Base-by-base conservation (phyloP, 2,329 filamentous ascomycete species). In the Fusarium sp. region DNA sequence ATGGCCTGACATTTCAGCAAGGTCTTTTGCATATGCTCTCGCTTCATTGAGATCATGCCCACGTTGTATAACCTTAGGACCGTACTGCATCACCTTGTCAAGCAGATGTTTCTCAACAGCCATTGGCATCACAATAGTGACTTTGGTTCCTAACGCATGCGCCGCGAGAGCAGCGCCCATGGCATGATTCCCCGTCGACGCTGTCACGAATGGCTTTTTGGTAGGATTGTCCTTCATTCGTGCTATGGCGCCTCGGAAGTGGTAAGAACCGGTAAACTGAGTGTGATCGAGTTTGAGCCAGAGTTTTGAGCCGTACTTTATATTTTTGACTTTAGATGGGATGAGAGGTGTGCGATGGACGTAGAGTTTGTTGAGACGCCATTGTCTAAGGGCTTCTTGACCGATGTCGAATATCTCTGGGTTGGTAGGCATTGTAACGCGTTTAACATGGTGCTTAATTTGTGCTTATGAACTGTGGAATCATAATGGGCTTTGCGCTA, bases 381-480 rank as follows among this genome's bases (percentile, higher is more conserved):
- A 60, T 48, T 28, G 20, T 26, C 20, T 11, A 12, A 60, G 28
- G 36, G 61, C 24, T 26, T 26, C n/a, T 36, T 63, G 35, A 35
- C 61, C 54, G 15, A 63, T n/a, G 5, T 35, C 36, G n/a, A 48
- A 41, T 14, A 63, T 31, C 11, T 60, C 42, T 24, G 45, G 42
- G 18, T 48, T 3, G 28, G 26, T 24, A 7, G 55, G 28, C 61
- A 63, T 63, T 36, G 0, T 36, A 10, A 9, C 4, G 24, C 8
- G 5, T 8, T 57, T 17, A 44, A 58, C 47, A 18, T 24, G 28
- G 5, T 3, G 9, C 8, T 24, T 7, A 4, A 11, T 5, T 28
- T 39, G 6, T 2, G 1, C 6, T 14, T 31, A 20, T 20, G 6
- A 4, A 1, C 2, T 14, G 7, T 2, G 0, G 8, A 13, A 2